phyloP scores from a whole-genome alignment of 163 green algal genomes.

The Volvox carteri region DNA sequence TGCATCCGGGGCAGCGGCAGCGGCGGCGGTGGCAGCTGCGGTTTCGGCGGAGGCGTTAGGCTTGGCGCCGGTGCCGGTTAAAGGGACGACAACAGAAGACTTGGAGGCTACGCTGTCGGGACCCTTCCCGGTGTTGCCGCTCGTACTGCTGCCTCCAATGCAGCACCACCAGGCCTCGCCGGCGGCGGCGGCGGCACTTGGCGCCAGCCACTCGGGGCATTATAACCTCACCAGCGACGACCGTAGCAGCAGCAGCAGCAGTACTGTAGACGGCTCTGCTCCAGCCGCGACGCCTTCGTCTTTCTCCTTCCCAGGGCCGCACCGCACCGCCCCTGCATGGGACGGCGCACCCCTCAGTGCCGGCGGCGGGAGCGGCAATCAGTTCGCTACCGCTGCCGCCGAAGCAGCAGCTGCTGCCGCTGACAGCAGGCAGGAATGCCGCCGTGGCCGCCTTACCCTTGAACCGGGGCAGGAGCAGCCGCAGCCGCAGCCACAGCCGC shows the following conservation, averaged over 20 bases:
- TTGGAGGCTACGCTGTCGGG: constrained; percentile 23
- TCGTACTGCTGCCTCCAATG: not conserved
- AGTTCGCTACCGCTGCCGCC: not conserved
- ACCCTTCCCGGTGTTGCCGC: not conserved
- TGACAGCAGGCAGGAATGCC: too few relatives aligned
- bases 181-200: too few relatives aligned
- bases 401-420: not conserved
- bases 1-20: not conserved
- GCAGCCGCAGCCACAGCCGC: not conserved
- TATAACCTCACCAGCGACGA: too few relatives aligned
- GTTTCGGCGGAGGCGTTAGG: not conserved
- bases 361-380: not conserved
- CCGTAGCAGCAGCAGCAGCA: not conserved
- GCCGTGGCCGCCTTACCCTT: too few relatives aligned
- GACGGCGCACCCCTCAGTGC: not conserved
- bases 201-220: too few relatives aligned
- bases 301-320: not conserved
- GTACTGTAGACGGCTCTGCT: not conserved
- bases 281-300: too few relatives aligned
- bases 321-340: not conserved
- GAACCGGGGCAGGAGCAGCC: not conserved
- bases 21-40: not conserved
- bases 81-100: not conserved
- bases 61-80: not conserved
- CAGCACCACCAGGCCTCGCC: not conserved